These are phyloP conservation scores for Auricularia auricula-judae DNA, from an alignment of 768 basidiomycete species.

Conservation along the genomic window DNA sequence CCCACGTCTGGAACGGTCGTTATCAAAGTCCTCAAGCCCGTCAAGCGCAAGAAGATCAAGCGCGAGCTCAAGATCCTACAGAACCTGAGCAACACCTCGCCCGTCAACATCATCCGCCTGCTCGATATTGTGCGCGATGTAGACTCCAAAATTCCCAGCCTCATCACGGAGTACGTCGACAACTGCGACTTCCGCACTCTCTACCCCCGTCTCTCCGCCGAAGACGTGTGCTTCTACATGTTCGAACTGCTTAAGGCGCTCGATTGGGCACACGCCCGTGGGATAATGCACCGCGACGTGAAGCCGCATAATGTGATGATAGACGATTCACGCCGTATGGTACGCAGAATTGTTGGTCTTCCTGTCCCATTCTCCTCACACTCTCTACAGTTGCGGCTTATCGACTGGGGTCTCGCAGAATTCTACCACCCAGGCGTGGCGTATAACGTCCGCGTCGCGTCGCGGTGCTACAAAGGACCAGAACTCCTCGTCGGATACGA, in stretches of 20 bases:
- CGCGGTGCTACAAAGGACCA: constrained; percentile 64
- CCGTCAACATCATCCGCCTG: constrained; percentile 49
- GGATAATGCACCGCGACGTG: constrained; percentile 62
- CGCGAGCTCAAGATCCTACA: constrained; percentile 65
- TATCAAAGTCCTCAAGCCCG: constrained; percentile 66
- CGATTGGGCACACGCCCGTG: constrained; percentile 60
- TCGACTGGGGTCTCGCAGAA: constrained; percentile 71
- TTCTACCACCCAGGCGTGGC: constrained; percentile 63
- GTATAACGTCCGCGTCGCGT: constrained; percentile 64
- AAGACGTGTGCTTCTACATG: constrained; percentile 57
- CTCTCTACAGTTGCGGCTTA: constrained; percentile 35
- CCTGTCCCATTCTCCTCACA: neutral
- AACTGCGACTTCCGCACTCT: constrained; percentile 57
- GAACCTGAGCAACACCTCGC: constrained; percentile 27
- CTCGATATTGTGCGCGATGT: constrained; percentile 60
- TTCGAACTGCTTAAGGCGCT: constrained; percentile 60
- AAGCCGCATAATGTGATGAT: constrained; percentile 70
- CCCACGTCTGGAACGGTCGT: constrained; percentile 43
- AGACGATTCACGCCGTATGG: constrained; percentile 49
- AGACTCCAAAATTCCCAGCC: constrained; percentile 48
- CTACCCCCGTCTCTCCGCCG: constrained; percentile 46
- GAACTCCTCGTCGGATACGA: constrained; percentile 64
- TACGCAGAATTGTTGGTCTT: constrained; percentile 18
- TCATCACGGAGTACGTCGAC: constrained; percentile 60
- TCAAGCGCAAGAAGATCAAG: constrained; percentile 61